Conservation (phyloP, 768 basidiomycete species). For the Serendipita sp. region DNA sequence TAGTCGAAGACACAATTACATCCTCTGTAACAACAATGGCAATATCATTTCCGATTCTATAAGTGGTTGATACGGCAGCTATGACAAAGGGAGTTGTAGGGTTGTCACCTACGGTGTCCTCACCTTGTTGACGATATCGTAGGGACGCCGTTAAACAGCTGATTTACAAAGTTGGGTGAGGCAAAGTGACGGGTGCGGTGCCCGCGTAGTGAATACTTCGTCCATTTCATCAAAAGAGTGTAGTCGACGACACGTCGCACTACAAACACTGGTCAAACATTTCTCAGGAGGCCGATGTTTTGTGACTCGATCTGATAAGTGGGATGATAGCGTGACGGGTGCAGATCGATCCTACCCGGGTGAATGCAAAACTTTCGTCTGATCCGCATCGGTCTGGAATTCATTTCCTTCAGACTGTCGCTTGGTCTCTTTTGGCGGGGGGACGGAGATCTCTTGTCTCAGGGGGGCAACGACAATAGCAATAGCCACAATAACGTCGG, state of each 20-base stretch:
- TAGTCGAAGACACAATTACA: neutral
- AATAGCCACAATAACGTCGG: neutral
- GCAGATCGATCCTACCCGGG: conserved; percentile 34
- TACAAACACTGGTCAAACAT: no score
- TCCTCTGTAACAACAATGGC: neutral
- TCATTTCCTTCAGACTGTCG: conserved; percentile 45
- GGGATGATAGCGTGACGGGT: conserved; percentile 26
- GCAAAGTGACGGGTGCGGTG: no score
- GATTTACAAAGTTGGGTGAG: no score
- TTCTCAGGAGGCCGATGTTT: no score
- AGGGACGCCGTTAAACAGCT: no score
- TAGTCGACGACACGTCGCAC: no score
- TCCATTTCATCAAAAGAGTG: no score
- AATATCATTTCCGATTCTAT: neutral
- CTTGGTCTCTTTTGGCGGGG: conserved; percentile 11
- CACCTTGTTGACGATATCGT: no score
- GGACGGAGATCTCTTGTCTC: neutral
- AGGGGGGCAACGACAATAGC: neutral
- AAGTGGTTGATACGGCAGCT: neutral
- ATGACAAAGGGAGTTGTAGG: no score
- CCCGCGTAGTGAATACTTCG: no score
- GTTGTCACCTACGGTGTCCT: no score
- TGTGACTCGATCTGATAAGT: no score
- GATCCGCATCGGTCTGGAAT: conserved; percentile 63
- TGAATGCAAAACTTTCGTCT: conserved; percentile 53